Conservation (phyloP, 768 basidiomycete species). For the Tricholoma sp. region DNA sequence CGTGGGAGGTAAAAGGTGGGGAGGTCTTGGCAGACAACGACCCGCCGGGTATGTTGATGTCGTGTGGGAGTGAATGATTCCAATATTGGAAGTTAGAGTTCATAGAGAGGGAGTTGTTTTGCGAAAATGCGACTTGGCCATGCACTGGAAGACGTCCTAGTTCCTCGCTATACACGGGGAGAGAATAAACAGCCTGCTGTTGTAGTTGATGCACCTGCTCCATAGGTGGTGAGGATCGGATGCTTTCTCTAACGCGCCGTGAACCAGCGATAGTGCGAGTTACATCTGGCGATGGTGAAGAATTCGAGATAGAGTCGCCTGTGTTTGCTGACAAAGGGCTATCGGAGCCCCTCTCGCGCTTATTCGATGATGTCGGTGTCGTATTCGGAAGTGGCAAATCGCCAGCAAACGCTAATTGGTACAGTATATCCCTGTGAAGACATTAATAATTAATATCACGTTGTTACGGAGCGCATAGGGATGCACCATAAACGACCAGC, state of each 20-base stretch:
- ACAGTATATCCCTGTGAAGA: conserved; percentile 59
- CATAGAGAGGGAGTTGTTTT: background rate
- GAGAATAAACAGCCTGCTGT: conserved; percentile 15
- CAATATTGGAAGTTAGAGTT: background rate
- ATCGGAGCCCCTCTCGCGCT: conserved; percentile 62
- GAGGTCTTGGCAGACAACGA: background rate
- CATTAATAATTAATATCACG: conserved; percentile 18
- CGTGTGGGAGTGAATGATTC: background rate
- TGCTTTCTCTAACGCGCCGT: conserved; percentile 20
- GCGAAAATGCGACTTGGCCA: conserved; percentile 18
- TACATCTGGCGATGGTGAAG: conserved; percentile 8
- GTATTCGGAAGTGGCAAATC: conserved; percentile 62
- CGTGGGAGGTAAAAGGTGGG: background rate
- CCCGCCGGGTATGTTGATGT: background rate
- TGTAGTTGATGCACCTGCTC: background rate
- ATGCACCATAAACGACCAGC: conserved; percentile 42
- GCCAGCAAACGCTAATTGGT: conserved; percentile 66
- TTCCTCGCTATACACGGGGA: conserved; percentile 61
- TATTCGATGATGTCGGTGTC: conserved; percentile 45
- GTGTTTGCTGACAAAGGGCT: conserved; percentile 28
- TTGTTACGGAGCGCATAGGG: background rate
- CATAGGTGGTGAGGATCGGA: conserved; percentile 3
- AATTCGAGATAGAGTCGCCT: conserved; percentile 4
- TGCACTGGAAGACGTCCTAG: conserved; percentile 48
- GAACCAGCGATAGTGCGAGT: conserved; percentile 34